phyloP scores from a whole-genome alignment of 768 basidiomycete species.

The Daedaleopsis nitida region DNA sequence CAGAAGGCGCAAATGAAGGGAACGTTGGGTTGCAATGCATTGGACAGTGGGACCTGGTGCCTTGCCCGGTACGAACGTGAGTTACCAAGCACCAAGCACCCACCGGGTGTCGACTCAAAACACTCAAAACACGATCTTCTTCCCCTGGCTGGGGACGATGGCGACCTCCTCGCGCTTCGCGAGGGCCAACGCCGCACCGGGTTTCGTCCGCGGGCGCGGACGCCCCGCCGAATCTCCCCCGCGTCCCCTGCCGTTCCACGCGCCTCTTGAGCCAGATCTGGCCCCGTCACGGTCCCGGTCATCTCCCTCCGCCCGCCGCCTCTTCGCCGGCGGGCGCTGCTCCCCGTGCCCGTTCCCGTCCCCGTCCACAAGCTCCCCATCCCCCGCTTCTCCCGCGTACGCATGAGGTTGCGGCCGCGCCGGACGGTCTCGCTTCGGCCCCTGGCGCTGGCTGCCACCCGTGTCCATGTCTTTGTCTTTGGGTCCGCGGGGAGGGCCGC shows the following conservation, averaged over 20 bases:
- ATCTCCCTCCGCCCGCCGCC: slow-evolving; percentile 10
- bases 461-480: not conserved
- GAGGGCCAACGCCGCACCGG: slow-evolving; percentile 78
- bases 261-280: not conserved
- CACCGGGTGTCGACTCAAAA: not conserved
- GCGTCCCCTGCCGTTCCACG: not conserved
- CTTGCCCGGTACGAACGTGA: no score
- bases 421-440: no score
- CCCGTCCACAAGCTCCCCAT: not conserved
- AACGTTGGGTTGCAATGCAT: no score
- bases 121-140: slow-evolving; percentile 67
- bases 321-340: slow-evolving; percentile 28
- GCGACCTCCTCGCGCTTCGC: slow-evolving; percentile 77
- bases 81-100: not conserved
- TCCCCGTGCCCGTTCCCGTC: slow-evolving; percentile 1
- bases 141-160: slow-evolving; percentile 69
- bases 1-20: not conserved
- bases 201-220: slow-evolving; percentile 55
- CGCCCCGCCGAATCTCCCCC: slow-evolving; percentile 5
- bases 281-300: slow-evolving; percentile 11
- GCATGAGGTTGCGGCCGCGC: no score
- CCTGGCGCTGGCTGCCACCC: not conserved
- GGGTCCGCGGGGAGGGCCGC: slow-evolving; percentile 17
- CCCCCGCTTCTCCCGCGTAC: not conserved
- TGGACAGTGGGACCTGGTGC: no score